These are phyloP conservation scores for Phaffia australis DNA, from an alignment of 768 basidiomycete genomes.

Conservation along the genomic window DNA sequence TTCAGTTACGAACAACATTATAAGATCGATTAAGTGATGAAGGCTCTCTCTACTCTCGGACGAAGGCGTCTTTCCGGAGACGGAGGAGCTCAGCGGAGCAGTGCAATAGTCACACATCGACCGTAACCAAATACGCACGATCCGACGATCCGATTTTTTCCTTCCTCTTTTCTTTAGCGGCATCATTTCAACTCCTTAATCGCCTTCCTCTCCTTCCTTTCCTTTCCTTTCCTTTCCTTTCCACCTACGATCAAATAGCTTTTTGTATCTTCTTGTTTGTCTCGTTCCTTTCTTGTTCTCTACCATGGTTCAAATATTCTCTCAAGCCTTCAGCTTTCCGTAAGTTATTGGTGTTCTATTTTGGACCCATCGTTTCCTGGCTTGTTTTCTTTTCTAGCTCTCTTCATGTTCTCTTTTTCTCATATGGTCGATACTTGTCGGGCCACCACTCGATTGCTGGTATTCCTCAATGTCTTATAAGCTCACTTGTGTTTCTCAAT, in stretches of 20 bases:
- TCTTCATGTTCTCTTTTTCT: too few relatives aligned
- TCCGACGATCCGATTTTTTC: not conserved
- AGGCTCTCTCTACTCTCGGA: too few relatives aligned
- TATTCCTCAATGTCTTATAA: not conserved
- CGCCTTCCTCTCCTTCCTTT: not conserved
- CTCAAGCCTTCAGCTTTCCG: conserved; percentile 23
- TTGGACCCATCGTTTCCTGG: too few relatives aligned
- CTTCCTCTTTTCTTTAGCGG: too few relatives aligned
- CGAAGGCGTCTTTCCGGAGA: too few relatives aligned
- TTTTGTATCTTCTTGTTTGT: conserved; percentile 20
- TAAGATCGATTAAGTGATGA: too few relatives aligned
- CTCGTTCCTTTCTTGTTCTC: not conserved
- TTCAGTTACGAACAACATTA: too few relatives aligned
- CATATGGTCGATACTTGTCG: too few relatives aligned
- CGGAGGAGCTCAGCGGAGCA: too few relatives aligned
- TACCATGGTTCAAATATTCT: conserved; percentile 23
- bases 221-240: not conserved
- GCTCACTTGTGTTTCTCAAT: not conserved
- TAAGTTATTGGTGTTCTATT: not conserved
- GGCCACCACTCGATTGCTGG: not conserved
- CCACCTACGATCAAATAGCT: conserved; percentile 13
- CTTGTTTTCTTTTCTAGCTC: too few relatives aligned
- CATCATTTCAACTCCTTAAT: not conserved
- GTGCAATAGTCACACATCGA: too few relatives aligned
- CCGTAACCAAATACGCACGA: too few relatives aligned